Evolutionary conservation across 768 basidiomycete species (phyloP).

Genomic region (Amanita exitialis): DNA sequence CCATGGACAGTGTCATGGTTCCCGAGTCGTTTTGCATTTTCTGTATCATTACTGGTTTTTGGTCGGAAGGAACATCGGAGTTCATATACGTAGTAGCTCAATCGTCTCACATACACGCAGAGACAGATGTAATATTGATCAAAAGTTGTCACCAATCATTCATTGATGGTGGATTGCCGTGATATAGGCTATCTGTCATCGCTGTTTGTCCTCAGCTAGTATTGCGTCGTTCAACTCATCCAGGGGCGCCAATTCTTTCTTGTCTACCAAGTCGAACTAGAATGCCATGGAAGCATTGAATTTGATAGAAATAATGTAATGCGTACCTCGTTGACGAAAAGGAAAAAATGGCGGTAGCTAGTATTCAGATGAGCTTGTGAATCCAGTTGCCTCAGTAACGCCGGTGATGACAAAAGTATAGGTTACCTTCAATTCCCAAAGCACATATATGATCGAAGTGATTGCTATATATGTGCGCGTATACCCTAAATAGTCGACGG

Average conservation of each 20-base stretch:
- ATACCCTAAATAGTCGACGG: constrained; percentile 89
- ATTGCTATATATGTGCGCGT: constrained; percentile 97
- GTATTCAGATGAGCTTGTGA: constrained; percentile 89
- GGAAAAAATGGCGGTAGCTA: constrained; percentile 95
- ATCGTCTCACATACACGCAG: constrained; percentile 13
- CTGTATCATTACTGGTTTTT: background rate
- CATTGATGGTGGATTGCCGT: background rate
- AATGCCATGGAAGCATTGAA: constrained; percentile 4
- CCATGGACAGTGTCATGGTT: background rate
- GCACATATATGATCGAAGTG: constrained; percentile 99
- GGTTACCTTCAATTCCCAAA: constrained; percentile 88
- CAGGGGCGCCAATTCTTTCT: constrained; percentile 90
- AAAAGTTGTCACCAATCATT: background rate
- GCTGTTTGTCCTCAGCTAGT: constrained; percentile 39
- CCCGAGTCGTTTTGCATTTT: background rate
- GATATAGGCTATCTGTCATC: constrained; percentile 14
- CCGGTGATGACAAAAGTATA: background rate
- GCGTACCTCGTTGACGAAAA: constrained; percentile 89
- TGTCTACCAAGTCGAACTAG: constrained; percentile 90
- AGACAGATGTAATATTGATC: constrained; percentile 3
- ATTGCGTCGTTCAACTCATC: constrained; percentile 95
- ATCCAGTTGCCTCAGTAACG: constrained; percentile 1
- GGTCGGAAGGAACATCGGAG: background rate
- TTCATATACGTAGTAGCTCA: constrained; percentile 2
- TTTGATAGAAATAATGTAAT: background rate